A percentile compares a stretch with the other conserved stretches of the same genome.
These are phyloP conservation scores for Kalmanozyma brasiliensis DNA, from an alignment of 1,284 basidiomycete genomes.

Conservation along the genomic window DNA sequence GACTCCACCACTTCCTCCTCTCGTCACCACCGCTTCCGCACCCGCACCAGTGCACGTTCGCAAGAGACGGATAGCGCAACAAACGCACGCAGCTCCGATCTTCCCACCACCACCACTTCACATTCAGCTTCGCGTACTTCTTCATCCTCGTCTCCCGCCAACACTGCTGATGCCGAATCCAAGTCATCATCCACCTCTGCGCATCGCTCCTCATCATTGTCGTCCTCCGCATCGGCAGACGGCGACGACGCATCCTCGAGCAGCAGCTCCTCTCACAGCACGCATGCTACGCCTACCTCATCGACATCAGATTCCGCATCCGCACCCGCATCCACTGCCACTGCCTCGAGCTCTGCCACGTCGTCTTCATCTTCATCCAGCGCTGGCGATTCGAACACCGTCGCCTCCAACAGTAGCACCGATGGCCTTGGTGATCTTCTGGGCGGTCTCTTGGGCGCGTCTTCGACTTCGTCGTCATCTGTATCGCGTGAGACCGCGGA, in stretches of 20 bases:
- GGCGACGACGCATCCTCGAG: background rate
- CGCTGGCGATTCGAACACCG: background rate
- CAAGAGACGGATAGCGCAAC: conserved; percentile 5
- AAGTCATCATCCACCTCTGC: background rate
- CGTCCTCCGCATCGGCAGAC: conserved; percentile 4
- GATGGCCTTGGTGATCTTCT: conserved; percentile 8
- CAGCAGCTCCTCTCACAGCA: too few species aligned
- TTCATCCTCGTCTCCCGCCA: background rate
- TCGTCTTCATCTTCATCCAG: background rate
- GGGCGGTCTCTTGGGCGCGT: conserved; percentile 1
- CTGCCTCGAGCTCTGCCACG: background rate
- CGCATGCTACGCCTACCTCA: conserved; percentile 3
- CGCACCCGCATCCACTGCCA: background rate
- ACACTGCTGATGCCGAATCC: background rate
- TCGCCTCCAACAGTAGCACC: background rate
- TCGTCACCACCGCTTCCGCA: conserved; percentile 5
- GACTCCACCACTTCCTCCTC: conserved; percentile 12
- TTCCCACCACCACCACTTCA: conserved; percentile 9
- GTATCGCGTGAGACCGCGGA: conserved; percentile 11
- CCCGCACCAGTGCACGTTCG: conserved; percentile 9
- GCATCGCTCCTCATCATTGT: background rate
- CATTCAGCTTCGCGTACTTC: conserved; percentile 10
- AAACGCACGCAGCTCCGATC: conserved; percentile 3
- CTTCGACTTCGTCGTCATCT: conserved; percentile 10
- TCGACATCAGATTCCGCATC: background rate